A percentile compares a stretch with the other conserved stretches of the same genome.
phyloP scores from a whole-genome alignment of 805 yeast species.

The Debaryomyces maramus region DNA sequence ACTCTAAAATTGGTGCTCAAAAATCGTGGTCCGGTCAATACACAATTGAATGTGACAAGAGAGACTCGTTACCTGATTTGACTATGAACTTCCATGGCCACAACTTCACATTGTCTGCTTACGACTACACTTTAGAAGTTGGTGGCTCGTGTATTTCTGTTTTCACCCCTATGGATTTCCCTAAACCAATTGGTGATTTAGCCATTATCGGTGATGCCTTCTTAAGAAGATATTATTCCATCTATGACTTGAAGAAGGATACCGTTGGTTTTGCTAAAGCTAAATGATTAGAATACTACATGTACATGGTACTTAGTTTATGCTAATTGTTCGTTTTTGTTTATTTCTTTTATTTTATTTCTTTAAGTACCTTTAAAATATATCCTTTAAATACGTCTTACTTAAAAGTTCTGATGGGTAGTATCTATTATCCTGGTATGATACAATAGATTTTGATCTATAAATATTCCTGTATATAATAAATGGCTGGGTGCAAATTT shows the following conservation, averaged over 20 bases:
- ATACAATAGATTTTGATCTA: too few species aligned
- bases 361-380: too few species aligned
- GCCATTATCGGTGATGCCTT: conserved; percentile 97
- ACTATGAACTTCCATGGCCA: conserved; percentile 87
- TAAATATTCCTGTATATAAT: conserved; percentile 1
- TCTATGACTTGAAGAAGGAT: conserved; percentile 85
- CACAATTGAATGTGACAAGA: conserved; percentile 82
- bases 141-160: conserved; percentile 96
- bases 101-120: conserved; percentile 86
- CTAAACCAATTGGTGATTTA: conserved; percentile 93
- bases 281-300: conserved; percentile 18
- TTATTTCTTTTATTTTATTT: too few species aligned
- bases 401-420: too few species aligned
- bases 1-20: conserved; percentile 94
- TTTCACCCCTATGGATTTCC: conserved; percentile 96
- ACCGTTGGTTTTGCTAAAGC: conserved; percentile 94
- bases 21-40: conserved; percentile 98
- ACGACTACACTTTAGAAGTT: conserved; percentile 91
- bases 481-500: conserved; percentile 1
- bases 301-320: too few species aligned
- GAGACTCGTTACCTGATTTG: conserved; percentile 85
- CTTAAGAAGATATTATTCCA: conserved; percentile 91
- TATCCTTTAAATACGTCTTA: too few species aligned
- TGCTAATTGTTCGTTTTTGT: too few species aligned
- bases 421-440: too few species aligned